Evolutionary conservation across 225 moss, liverwort and hornwort genomes (phyloP).

Genomic region (Bryoerythrophyllum caledonicum): DNA sequence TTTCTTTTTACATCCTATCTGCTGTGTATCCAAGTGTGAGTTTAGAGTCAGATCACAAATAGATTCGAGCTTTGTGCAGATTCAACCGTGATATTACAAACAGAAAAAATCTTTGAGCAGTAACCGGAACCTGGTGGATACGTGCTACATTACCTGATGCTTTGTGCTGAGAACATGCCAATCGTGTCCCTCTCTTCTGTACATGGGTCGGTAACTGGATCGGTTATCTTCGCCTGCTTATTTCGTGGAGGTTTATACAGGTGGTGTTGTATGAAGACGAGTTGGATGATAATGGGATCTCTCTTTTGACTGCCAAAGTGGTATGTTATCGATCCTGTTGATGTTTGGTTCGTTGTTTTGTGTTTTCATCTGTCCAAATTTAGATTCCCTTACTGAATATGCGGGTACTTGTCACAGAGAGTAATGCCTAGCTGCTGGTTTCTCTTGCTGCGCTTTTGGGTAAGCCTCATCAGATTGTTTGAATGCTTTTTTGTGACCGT

Average conservation of each 20-base stretch:
- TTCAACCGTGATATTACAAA: neutral
- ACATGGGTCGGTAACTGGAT: neutral
- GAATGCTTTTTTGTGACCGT: neutral
- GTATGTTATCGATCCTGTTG: slow-evolving; percentile 31
- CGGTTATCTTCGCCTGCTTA: slow-evolving; percentile 6
- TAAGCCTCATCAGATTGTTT: slow-evolving; percentile 27
- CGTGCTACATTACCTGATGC: neutral
- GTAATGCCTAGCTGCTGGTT: slow-evolving; percentile 92
- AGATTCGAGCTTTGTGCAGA: neutral
- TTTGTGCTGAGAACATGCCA: slow-evolving; percentile 4
- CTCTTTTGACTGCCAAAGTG: slow-evolving; percentile 80
- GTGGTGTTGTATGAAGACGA: slow-evolving; percentile 84
- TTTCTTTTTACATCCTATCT: neutral
- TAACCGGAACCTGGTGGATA: neutral
- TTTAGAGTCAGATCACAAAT: neutral
- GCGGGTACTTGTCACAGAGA: slow-evolving; percentile 46
- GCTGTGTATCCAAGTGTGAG: neutral
- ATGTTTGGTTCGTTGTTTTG: slow-evolving; percentile 6
- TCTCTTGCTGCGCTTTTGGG: slow-evolving; percentile 84
- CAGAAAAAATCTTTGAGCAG: slow-evolving; percentile 1
- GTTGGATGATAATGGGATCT: slow-evolving; percentile 78
- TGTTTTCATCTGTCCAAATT: slow-evolving; percentile 1
- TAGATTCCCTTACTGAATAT: neutral
- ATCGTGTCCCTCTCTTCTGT: neutral
- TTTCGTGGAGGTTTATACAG: slow-evolving; percentile 41